phyloP scores from a whole-genome alignment of 169 alveolate genomes.

The Blepharisma undulans region DNA sequence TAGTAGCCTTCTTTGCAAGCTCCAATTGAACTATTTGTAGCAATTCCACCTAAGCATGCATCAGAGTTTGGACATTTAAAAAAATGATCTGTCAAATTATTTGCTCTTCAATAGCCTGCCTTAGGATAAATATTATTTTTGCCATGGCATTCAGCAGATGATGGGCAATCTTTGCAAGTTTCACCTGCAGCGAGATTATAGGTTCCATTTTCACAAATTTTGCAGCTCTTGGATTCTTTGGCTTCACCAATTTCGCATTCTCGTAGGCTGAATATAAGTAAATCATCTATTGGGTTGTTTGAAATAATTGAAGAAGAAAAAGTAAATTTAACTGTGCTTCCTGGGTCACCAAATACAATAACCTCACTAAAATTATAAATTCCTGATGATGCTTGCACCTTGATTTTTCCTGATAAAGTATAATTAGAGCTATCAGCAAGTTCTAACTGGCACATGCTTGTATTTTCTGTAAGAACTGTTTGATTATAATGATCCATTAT shows the following conservation, averaged over 20 bases:
- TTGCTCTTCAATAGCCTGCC: slow-evolving; percentile 59
- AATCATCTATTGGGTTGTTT: background rate
- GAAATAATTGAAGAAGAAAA: too few species aligned
- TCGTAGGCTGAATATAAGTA: background rate
- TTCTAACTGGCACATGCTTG: background rate
- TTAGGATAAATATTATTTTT: slow-evolving; percentile 50
- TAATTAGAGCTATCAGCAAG: background rate
- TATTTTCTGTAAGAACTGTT: background rate
- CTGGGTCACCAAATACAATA: background rate
- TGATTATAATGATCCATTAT: background rate
- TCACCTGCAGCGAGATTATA: background rate
- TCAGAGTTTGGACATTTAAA: slow-evolving; percentile 42
- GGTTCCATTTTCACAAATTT: background rate
- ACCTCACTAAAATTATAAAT: background rate
- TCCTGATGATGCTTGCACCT: background rate
- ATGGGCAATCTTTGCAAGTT: slow-evolving; percentile 16
- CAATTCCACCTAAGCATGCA: slow-evolving; percentile 54
- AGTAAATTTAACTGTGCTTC: background rate
- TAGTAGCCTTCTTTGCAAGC: slow-evolving; percentile 30
- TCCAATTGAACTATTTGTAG: slow-evolving; percentile 46
- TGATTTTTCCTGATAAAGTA: background rate
- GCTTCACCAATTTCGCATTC: slow-evolving; percentile 21
- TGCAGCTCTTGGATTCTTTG: background rate
- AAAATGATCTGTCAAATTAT: slow-evolving; percentile 42
- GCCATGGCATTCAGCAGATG: slow-evolving; percentile 51